These are phyloP conservation scores for Scutellaria barbata DNA, from an alignment of 257 asterid species.

Conservation along the genomic window DNA sequence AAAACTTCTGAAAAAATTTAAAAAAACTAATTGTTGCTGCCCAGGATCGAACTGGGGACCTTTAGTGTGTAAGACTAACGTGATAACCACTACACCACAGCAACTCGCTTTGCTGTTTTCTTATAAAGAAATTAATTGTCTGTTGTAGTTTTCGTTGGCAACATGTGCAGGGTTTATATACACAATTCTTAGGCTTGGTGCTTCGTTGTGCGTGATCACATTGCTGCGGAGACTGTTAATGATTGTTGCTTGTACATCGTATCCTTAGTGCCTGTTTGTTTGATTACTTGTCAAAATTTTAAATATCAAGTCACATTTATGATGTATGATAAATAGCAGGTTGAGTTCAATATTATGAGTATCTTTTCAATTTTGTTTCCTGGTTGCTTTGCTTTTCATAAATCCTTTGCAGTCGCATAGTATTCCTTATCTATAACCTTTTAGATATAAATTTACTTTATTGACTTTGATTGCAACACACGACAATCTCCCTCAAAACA, in stretches of 20 bases:
- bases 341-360: background rate
- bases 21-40: conserved; percentile 45
- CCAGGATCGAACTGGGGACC: conserved; percentile 94
- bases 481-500: background rate
- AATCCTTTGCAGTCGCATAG: background rate
- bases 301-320: background rate
- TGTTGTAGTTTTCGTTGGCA: background rate
- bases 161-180: conserved; percentile 64
- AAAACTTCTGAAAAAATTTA: background rate
- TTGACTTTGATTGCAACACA: conserved; percentile 13
- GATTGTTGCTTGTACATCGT: conserved; percentile 68
- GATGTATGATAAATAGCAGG: background rate
- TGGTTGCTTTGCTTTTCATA: background rate
- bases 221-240: conserved; percentile 72
- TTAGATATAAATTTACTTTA: background rate
- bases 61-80: conserved; percentile 62
- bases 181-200: conserved; percentile 61
- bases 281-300: background rate
- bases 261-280: conserved; percentile 47
- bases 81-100: conserved; percentile 63
- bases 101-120: conserved; percentile 30
- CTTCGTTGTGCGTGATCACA: conserved; percentile 50
- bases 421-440: background rate
- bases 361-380: background rate
- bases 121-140: background rate